Evolutionary conservation across 148 eudicot species (phyloP).

Genomic region (Salicornia ramosissima): DNA sequence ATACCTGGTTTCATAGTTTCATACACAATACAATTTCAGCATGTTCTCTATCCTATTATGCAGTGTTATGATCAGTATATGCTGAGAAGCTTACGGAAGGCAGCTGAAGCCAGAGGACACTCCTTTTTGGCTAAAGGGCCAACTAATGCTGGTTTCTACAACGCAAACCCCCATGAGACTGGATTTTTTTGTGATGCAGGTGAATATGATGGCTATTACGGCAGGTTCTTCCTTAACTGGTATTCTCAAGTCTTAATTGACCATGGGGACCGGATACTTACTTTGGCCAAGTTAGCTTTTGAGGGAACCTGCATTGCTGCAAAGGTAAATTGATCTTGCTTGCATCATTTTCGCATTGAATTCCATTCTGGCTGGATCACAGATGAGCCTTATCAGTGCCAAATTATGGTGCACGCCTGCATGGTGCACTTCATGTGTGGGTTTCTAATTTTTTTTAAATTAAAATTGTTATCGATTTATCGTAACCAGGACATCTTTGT

Average conservation of each 20-base stretch:
- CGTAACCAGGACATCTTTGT: too few relatives aligned
- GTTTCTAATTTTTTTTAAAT: background rate
- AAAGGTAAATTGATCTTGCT: conserved; percentile 49
- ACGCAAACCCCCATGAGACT: conserved; percentile 89
- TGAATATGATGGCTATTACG: conserved; percentile 88
- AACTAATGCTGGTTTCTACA: conserved; percentile 86
- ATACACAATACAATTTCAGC: background rate
- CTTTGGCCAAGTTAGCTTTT: conserved; percentile 79
- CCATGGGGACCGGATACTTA: conserved; percentile 80
- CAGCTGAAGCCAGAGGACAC: conserved; percentile 86
- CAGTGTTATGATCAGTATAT: conserved; percentile 96
- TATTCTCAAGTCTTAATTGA: conserved; percentile 85
- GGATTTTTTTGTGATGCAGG: conserved; percentile 97
- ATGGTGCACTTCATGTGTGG: background rate
- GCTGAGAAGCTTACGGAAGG: conserved; percentile 76
- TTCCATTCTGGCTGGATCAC: background rate
- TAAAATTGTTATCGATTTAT: too few relatives aligned
- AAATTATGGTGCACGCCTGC: background rate
- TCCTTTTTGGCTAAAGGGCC: conserved; percentile 88
- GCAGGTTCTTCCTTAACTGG: conserved; percentile 93
- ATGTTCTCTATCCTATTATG: conserved; percentile 17
- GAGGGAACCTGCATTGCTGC: conserved; percentile 83
- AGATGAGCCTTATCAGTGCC: too few relatives aligned
- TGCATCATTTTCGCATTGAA: conserved; percentile 1
- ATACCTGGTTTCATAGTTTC: background rate